Evolutionary conservation across 225 moss, liverwort and hornwort species (phyloP).

Genomic region (Bryoerythrophyllum caledonicum): DNA sequence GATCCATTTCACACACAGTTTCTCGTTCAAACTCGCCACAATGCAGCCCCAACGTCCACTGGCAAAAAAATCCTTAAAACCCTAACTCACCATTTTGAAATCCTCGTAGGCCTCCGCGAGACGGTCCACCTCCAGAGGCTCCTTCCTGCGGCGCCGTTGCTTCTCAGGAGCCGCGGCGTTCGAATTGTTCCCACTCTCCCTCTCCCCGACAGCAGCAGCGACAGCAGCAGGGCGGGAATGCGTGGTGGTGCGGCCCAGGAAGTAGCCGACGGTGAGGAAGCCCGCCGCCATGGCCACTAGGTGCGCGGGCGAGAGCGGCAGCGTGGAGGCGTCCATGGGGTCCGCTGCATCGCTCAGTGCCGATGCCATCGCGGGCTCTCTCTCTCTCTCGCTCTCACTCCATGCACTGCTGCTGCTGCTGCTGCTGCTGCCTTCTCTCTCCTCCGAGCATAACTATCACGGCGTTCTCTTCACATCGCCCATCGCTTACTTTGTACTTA

Average conservation of each 20-base stretch:
- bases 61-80: background rate
- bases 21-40: background rate
- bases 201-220: too few species aligned
- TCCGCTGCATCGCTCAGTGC: slow-evolving; percentile 33
- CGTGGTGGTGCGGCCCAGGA: slow-evolving; percentile 54
- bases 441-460: too few species aligned
- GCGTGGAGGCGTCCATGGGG: slow-evolving; percentile 31
- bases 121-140: slow-evolving; percentile 76
- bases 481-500: too few species aligned
- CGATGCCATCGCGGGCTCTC: slow-evolving; percentile 30
- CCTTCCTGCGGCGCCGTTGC: slow-evolving; percentile 47
- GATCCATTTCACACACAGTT: background rate
- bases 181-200: slow-evolving; percentile 17
- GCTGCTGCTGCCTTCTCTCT: background rate
- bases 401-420: background rate
- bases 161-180: slow-evolving; percentile 29
- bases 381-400: background rate
- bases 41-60: background rate
- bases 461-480: too few species aligned
- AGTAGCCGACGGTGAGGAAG: slow-evolving; percentile 78
- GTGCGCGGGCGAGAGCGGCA: slow-evolving; percentile 41
- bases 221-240: background rate
- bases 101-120: slow-evolving; percentile 76
- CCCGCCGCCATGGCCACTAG: slow-evolving; percentile 76
- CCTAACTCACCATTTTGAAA: slow-evolving; percentile 76